Evolutionary conservation across 1,284 basidiomycete species (phyloP), one percentile per base, ranked within the genome.

Genomic region (Microbotryomycetes sp.): DNA sequence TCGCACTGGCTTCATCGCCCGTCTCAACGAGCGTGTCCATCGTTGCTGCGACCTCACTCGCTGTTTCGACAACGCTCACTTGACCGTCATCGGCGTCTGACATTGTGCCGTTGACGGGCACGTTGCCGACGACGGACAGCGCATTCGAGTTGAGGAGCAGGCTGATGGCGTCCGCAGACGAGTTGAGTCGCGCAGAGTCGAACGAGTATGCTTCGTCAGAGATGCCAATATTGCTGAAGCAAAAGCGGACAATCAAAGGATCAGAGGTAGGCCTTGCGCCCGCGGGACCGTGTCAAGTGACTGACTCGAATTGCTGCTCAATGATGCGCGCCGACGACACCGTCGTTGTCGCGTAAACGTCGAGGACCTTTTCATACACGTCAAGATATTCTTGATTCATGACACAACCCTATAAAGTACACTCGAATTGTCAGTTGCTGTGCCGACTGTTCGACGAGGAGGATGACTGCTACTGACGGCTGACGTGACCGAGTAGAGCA

Each of bases 271-370:
- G 61, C 50, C 29, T 23, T 54, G 24, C 35, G 35, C 31, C 31
- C 53, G 52, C n/a, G n/a, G 45, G 5, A 29, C 48, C 13, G 35
- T 11, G 15, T 23, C 35, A 45, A 50, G 18, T 58, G 59, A 53
- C 51, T 5, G 15, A 70, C 75, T 47, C 60, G 79, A 81, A 73
- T 70, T 60, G 82, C 76, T 15, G 76, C 72, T 49, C 74, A 64
- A 68, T 66, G 48, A 66, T 60, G 5, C 65, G 57, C 6, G 67
- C 56, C 6, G 56, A 58, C 35, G 54, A 53, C 26, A 75, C 73
- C 24, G 79, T 79, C 62, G 83, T 81, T 0, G 85, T 85, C 2
- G 85, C 80, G 72, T 88, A 91, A 35, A 92, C 84, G 71, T 91
- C 87, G 73, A 92, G 82, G 28, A 85, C 82, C 70, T 86, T 83